These are phyloP conservation scores for Macrotyloma uniflorum DNA, from an alignment of 306 rosid species.

Conservation along the genomic window DNA sequence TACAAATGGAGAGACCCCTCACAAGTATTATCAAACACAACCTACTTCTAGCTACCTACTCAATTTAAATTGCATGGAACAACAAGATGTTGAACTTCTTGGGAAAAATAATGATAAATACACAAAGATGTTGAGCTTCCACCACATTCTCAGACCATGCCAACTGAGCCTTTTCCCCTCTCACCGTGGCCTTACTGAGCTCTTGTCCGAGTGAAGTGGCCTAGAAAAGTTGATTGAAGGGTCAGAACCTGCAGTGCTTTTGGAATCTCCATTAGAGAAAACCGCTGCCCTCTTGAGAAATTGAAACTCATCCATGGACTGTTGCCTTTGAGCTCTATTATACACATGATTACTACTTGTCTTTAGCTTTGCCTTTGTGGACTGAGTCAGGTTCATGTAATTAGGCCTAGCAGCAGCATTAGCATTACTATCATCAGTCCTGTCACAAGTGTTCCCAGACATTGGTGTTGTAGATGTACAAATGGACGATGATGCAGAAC, in stretches of 20 bases:
- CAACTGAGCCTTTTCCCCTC: slow-evolving; percentile 8
- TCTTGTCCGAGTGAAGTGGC: slow-evolving; percentile 67
- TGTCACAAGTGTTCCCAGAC: slow-evolving; percentile 77
- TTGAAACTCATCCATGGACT: slow-evolving; percentile 94
- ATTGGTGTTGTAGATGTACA: slow-evolving; percentile 84
- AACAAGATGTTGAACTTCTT: slow-evolving; percentile 77
- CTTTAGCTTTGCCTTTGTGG: slow-evolving; percentile 80
- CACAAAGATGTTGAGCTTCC: slow-evolving; percentile 33
- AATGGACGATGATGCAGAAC: slow-evolving; percentile 90
- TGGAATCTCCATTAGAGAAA: slow-evolving; percentile 75
- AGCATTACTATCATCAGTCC: slow-evolving; percentile 75
- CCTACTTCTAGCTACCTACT: slow-evolving; percentile 37
- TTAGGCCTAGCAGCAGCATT: slow-evolving; percentile 63
- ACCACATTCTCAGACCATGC: slow-evolving; percentile 3
- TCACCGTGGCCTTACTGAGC: slow-evolving; percentile 51
- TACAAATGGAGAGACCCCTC: slow-evolving; percentile 39
- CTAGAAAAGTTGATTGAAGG: slow-evolving; percentile 64
- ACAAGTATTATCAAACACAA: slow-evolving; percentile 37
- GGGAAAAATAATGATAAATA: slow-evolving; percentile 33
- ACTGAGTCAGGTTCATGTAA: slow-evolving; percentile 89
- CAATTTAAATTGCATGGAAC: slow-evolving; percentile 46
- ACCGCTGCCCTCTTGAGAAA: slow-evolving; percentile 64
- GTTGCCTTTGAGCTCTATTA: slow-evolving; percentile 83
- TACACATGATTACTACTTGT: slow-evolving; percentile 32
- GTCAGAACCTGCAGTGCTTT: slow-evolving; percentile 79